Evolutionary conservation across 1,139 yeast species (phyloP).

Genomic region (Groenewaldozyma auringiensis): DNA sequence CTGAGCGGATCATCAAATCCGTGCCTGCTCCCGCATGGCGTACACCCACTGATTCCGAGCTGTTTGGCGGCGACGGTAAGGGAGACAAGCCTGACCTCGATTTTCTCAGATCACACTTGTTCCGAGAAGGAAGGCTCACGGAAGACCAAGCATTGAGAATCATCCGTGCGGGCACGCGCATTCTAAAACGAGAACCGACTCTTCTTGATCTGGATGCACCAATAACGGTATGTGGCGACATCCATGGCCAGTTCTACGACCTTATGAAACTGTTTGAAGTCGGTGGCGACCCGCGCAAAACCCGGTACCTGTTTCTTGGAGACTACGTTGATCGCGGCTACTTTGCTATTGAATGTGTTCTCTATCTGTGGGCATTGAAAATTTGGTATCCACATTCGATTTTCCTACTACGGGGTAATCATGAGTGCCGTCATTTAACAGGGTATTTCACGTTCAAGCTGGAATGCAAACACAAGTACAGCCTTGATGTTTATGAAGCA

Average conservation of each 20-base stretch:
- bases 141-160: conserved; percentile 68
- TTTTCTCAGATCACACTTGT: conserved; percentile 67
- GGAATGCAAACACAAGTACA: conserved; percentile 86
- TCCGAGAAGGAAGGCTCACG: conserved; percentile 70
- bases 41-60: conserved; percentile 59
- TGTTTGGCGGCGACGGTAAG: conserved; percentile 40
- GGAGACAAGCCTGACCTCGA: conserved; percentile 55
- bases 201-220: conserved; percentile 82
- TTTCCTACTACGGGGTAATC: conserved; percentile 88
- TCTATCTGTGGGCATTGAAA: conserved; percentile 75
- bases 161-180: conserved; percentile 56
- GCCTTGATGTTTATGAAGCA: conserved; percentile 57
- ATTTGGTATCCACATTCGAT: conserved; percentile 68
- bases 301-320: conserved; percentile 80
- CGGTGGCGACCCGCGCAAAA: conserved; percentile 77
- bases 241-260: conserved; percentile 93
- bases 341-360: conserved; percentile 79
- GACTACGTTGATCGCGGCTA: conserved; percentile 96
- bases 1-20: conserved; percentile 54
- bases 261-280: conserved; percentile 87
- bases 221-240: conserved; percentile 92
- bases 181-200: conserved; percentile 70
- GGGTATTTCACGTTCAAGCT: conserved; percentile 88
- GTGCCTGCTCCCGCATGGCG: conserved; percentile 65
- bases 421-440: conserved; percentile 90